Conservation (phyloP, 345 rosid species). For the Brassica nigra region DNA sequence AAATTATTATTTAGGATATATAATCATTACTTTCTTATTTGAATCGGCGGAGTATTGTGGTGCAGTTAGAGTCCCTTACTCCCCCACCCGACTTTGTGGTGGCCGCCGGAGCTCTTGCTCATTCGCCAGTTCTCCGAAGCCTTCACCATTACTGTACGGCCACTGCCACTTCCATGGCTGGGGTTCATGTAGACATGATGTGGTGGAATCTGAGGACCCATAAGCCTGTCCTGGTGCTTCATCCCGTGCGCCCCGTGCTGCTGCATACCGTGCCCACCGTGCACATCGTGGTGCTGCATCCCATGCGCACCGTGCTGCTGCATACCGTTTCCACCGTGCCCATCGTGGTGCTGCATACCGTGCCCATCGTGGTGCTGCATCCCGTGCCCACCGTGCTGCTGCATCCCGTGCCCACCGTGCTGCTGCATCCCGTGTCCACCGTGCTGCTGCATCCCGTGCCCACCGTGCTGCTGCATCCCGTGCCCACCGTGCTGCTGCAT, state of each 20-base stretch:
- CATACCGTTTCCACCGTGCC: not conserved
- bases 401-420: not conserved
- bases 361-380: not conserved
- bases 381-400: not conserved
- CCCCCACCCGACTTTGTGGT: constrained; percentile 24
- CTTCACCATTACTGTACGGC: constrained; percentile 9
- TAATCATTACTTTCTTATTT: constrained; percentile 22
- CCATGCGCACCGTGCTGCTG: not conserved
- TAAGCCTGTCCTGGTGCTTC: constrained; percentile 19
- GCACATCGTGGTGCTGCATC: not conserved
- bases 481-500: not conserved
- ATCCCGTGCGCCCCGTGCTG: constrained; percentile 8
- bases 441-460: not conserved
- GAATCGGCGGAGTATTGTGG: not conserved
- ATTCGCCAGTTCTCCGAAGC: constrained; percentile 18
- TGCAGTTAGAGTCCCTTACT: constrained; percentile 26
- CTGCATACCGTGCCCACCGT: not conserved
- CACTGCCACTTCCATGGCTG: not conserved
- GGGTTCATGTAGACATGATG: constrained; percentile 20
- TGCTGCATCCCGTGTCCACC: not conserved
- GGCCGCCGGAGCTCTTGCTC: not conserved
- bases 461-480: not conserved
- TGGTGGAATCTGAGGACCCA: constrained; percentile 32
- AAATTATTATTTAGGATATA: constrained; percentile 12
- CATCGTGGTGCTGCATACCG: not conserved